These are phyloP conservation scores for Exophiala spinifera DNA, from an alignment of 2,329 filamentous ascomycete species.

Conservation along the genomic window DNA sequence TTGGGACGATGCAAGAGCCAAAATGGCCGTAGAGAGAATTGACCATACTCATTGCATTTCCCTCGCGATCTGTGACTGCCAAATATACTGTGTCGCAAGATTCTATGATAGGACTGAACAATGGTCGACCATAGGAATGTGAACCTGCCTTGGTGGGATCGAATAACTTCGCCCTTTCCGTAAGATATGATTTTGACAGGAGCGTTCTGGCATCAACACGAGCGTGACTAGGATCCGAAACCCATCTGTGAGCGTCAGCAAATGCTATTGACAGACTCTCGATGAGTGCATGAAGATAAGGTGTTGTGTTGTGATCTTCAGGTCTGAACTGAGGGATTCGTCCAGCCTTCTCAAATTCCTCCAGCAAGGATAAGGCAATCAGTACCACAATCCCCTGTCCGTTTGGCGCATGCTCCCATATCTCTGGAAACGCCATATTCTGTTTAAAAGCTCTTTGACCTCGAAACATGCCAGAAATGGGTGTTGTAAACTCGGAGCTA, in stretches of 20 bases:
- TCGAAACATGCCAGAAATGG: slow-evolving; percentile 59
- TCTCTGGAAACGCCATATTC: slow-evolving; percentile 65
- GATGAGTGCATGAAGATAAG: slow-evolving; percentile 83
- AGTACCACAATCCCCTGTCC: slow-evolving; percentile 92
- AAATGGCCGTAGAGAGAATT: slow-evolving; percentile 89
- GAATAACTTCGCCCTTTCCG: slow-evolving; percentile 64
- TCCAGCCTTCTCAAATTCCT: slow-evolving; percentile 73
- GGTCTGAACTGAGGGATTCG: slow-evolving; percentile 68
- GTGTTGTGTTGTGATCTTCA: slow-evolving; percentile 76
- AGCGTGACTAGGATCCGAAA: slow-evolving; percentile 58
- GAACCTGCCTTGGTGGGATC: slow-evolving; percentile 50
- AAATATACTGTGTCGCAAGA: slow-evolving; percentile 93
- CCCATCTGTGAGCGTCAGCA: slow-evolving; percentile 83
- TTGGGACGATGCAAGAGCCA: slow-evolving; percentile 80
- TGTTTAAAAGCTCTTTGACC: too few relatives aligned
- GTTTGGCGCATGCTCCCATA: slow-evolving; percentile 97
- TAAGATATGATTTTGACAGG: slow-evolving; percentile 68
- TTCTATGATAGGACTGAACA: slow-evolving; percentile 68
- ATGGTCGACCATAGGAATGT: slow-evolving; percentile 61
- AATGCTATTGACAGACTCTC: slow-evolving; percentile 87
- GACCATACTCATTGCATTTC: slow-evolving; percentile 93
- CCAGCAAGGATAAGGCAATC: slow-evolving; percentile 91
- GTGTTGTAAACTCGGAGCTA: slow-evolving; percentile 72
- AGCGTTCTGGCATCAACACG: slow-evolving; percentile 68
- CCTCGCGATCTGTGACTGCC: slow-evolving; percentile 71